Conservation (phyloP, 1,139 yeast genomes). For the Petasospora fabianii region DNA sequence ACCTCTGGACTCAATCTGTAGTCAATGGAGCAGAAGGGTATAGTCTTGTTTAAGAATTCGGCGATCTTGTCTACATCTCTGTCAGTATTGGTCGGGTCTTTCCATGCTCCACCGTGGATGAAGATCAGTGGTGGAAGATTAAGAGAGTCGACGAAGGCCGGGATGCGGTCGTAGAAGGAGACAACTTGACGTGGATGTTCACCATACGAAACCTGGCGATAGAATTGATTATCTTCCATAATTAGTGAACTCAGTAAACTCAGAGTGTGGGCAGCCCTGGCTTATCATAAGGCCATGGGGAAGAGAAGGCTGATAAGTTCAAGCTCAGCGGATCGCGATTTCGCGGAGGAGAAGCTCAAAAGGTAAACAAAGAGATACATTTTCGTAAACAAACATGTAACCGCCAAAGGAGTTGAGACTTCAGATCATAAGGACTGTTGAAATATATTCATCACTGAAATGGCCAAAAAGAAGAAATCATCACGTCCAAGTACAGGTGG, state of each 20-base stretch:
- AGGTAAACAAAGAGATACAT: neutral
- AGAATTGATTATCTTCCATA: neutral
- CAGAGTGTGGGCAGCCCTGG: too few species aligned
- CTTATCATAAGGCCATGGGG: too few species aligned
- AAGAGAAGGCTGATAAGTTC: too few species aligned
- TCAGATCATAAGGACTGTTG: too few species aligned
- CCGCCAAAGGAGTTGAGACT: too few species aligned
- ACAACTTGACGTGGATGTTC: conserved; percentile 14
- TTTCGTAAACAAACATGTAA: conserved; percentile 10
- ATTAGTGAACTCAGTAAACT: neutral
- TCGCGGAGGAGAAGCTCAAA: neutral
- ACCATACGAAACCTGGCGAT: conserved; percentile 9
- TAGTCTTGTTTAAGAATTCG: conserved; percentile 11
- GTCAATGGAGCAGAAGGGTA: conserved; percentile 40
- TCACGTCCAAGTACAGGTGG: neutral
- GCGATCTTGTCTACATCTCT: conserved; percentile 49
- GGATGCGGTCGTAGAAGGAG: conserved; percentile 12
- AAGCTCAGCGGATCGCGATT: too few species aligned
- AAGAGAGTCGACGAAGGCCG: conserved; percentile 4
- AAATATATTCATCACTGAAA: neutral
- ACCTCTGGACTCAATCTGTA: conserved; percentile 66
- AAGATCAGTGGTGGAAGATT: conserved; percentile 35
- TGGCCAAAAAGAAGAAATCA: neutral
- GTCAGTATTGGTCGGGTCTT: conserved; percentile 60
- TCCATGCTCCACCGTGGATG: conserved; percentile 91